These are phyloP conservation scores for Coprinopsis marcescibilis DNA, from an alignment of 768 basidiomycete genomes.

Conservation along the genomic window DNA sequence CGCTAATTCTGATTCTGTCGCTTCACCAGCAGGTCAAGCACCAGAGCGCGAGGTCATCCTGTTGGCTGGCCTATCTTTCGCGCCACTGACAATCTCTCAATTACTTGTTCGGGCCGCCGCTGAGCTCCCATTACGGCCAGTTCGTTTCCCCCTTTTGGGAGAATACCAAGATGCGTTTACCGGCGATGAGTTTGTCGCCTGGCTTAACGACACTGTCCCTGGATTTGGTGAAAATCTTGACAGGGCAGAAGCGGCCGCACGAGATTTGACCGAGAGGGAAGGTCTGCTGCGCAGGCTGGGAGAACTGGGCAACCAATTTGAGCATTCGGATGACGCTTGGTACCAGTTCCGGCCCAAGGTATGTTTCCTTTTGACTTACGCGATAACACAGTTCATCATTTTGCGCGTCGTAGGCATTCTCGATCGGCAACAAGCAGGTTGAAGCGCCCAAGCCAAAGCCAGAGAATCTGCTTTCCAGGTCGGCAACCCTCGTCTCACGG, in stretches of 20 bases:
- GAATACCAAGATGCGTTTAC: slow-evolving; percentile 85
- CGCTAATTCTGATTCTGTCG: slow-evolving; percentile 22
- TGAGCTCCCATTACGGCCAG: slow-evolving; percentile 63
- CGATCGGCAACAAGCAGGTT: slow-evolving; percentile 36
- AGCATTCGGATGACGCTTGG: slow-evolving; percentile 70
- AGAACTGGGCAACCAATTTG: slow-evolving; percentile 79
- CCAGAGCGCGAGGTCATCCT: too few species aligned
- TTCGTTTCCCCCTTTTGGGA: slow-evolving; percentile 75
- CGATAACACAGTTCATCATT: background rate
- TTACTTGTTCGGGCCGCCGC: slow-evolving; percentile 66
- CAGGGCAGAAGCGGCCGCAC: slow-evolving; percentile 69
- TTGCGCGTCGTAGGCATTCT: slow-evolving; percentile 63
- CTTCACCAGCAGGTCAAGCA: slow-evolving; percentile 34
- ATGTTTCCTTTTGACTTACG: slow-evolving; percentile 9
- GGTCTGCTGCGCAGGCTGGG: slow-evolving; percentile 67
- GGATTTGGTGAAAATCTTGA: slow-evolving; percentile 77
- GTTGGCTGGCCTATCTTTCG: slow-evolving; percentile 68
- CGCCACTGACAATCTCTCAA: slow-evolving; percentile 58
- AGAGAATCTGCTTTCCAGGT: slow-evolving; percentile 62
- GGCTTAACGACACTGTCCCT: slow-evolving; percentile 74
- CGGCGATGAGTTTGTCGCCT: slow-evolving; percentile 84
- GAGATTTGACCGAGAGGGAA: slow-evolving; percentile 56
- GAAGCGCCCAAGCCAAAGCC: slow-evolving; percentile 20
- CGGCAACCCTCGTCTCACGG: slow-evolving; percentile 61
- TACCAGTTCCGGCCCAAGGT: slow-evolving; percentile 85